Base-by-base conservation (phyloP, 306 rosid genomes). In the Quercus dentata region DNA sequence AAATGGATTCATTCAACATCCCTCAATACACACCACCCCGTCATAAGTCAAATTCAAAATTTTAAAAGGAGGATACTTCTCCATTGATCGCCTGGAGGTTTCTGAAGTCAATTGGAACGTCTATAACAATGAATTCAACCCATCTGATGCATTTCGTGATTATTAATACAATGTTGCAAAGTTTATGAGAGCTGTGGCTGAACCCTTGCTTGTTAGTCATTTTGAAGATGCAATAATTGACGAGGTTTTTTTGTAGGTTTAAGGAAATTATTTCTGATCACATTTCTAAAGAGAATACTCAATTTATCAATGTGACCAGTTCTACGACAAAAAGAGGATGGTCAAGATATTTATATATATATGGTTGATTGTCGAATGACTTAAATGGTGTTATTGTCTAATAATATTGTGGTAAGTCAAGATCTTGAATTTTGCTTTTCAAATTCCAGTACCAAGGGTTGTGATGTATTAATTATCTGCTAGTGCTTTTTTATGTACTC, bases 1-100 rank as follows among this genome's bases (percentile, higher is more conserved):
- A 90, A 76, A 7, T 90, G 79, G 67, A 87, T n/a, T 73, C 73
- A 11, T 90, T 90, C 82, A 90, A 90, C 79, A 84, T 90, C 71
- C 91, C 86, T 73, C 85, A 80, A 4, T 90, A 90, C 68, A 78
- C 89, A 4, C 94, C 94, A 41, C 87, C 0, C 80, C 85, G 13
- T 71, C 80, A 8, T 91, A 90, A 72, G 82, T 90, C 58, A 69
- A 73, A 86, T n/a, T 5, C 18, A 88, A 86, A 81, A 79, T 90
- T 44, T 2, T 28, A 1, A 90, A 86, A 67, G 90, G 84, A 78
- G 90, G 90, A 6, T 87, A 90, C 9, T 87, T 90, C 77, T 74
- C n/a, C 70, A 71, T 84, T 51, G 76, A 74, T 20, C n/a, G 25
- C 10, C 3, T 78, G 0, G 77, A 87, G 41, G 83, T 74, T 59